Base-by-base conservation (phyloP, 2,329 filamentous ascomycete species). In the Xylariaceae sp. region DNA sequence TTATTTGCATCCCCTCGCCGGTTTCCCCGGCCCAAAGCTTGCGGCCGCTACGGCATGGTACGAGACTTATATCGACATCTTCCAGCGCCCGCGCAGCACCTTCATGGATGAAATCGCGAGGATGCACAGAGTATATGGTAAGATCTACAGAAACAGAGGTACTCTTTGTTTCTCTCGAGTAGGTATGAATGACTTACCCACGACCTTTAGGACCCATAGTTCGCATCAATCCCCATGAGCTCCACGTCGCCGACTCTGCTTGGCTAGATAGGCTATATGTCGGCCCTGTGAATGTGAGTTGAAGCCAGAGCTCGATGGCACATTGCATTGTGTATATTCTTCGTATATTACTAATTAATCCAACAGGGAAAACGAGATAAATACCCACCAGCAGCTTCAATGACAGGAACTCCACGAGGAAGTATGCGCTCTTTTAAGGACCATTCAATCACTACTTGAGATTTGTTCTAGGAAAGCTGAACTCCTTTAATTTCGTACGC, bases 191-290 rank as follows among this genome's bases (percentile, higher is more conserved):
- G 32, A 7, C 12, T 1, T 66, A 72, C 66, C 72, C 0, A 62
- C 67, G 2, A 75, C 79, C 10, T 16, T 5, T 22, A 44, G 42
- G 42, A 3, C 42, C 35, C 4, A 44, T 44, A 4, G 25, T 44
- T 22, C 67, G 76, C 0, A 69, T 79, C 11, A 72, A 72, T 0
- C 76, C 76, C 0, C 69, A 76, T 23, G 75, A 79, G 54, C 66
- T 79, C 8, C 45, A 48, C 17, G 32, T 48, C 10, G 22, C 32
- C 3, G 47, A 49, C 27, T 36, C 47, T 3, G 32, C 21, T 20
- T 49, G 47, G 47, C 21, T 45, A 10, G 39, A 42, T 11, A 49
- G 34, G 12, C 21, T 43, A 3, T 44, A 39, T 16, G 22, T 23
- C 2, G 37, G 37, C 6, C 29, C 40, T 16, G 23, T 36, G n/a